A percentile compares a stretch with the other conserved stretches of the same genome.
Conservation (phyloP, 2,329 filamentous ascomycete species). For the Trichothecium roseum region DNA sequence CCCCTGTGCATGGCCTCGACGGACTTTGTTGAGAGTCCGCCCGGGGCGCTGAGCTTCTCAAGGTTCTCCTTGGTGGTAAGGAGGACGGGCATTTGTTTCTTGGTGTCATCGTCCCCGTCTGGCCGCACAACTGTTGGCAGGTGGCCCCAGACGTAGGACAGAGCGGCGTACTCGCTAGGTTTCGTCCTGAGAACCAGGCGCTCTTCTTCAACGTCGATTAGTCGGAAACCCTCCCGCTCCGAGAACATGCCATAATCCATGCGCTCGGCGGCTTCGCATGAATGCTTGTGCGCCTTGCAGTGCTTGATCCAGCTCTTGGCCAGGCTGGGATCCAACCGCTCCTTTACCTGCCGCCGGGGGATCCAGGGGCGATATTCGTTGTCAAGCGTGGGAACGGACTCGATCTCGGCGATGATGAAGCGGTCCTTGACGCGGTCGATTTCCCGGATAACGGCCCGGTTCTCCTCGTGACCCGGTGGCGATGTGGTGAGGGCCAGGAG, state of each 20-base stretch:
- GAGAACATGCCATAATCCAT: constrained; percentile 2
- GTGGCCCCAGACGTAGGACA: constrained; percentile 5
- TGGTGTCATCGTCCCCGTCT: not conserved
- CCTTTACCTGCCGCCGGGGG: constrained; percentile 1
- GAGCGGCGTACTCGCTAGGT: constrained; percentile 2
- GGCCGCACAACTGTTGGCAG: constrained; percentile 3
- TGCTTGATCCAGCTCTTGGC: constrained; percentile 3
- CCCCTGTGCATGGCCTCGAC: constrained; percentile 1
- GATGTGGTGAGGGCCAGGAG: constrained; percentile 3
- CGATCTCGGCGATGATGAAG: constrained; percentile 6
- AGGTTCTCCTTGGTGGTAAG: constrained; percentile 3
- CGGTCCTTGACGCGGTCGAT: constrained; percentile 6
- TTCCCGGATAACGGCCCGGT: constrained; percentile 4
- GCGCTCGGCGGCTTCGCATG: not conserved
- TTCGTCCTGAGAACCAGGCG: constrained; percentile 4
- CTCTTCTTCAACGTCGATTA: constrained; percentile 6
- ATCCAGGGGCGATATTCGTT: not conserved
- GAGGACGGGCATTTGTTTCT: constrained; percentile 3
- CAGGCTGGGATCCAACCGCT: constrained; percentile 1
- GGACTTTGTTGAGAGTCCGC: not conserved
- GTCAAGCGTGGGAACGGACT: constrained; percentile 1
- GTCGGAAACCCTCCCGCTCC: constrained; percentile 3
- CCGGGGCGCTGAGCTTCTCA: constrained; percentile 1
- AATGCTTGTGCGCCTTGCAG: constrained; percentile 4
- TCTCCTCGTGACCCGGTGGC: constrained; percentile 3